A percentile compares a stretch with the other conserved stretches of the same genome.
Evolutionary conservation across 2,329 filamentous ascomycete genomes (phyloP).

Genomic region (Nothopassalora personata): DNA sequence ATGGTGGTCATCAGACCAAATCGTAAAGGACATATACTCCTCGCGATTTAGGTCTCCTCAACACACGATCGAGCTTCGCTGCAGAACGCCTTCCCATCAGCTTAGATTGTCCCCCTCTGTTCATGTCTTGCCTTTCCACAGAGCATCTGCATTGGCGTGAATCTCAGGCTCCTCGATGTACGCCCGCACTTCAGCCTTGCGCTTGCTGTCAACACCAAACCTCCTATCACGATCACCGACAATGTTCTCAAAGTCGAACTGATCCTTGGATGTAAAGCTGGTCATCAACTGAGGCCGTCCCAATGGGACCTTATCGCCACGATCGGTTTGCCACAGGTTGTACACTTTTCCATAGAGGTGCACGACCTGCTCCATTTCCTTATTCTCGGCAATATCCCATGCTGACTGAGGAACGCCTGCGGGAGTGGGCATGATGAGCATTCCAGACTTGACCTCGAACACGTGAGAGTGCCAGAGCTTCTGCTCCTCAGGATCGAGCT

Average conservation of each 20-base stretch:
- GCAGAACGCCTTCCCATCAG: not conserved
- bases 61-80: not conserved
- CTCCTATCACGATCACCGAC: constrained; percentile 50
- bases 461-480: constrained; percentile 73
- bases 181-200: constrained; percentile 51
- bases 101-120: not conserved
- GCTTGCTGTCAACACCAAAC: constrained; percentile 48
- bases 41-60: too few relatives aligned
- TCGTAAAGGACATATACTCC: too few relatives aligned
- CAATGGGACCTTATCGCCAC: constrained; percentile 59
- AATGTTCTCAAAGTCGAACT: constrained; percentile 45
- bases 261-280: constrained; percentile 50
- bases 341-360: constrained; percentile 77
- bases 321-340: constrained; percentile 81
- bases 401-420: constrained; percentile 49
- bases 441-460: constrained; percentile 71
- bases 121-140: constrained; percentile 36
- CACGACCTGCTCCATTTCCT: constrained; percentile 73
- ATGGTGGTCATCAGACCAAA: too few relatives aligned
- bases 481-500: constrained; percentile 61
- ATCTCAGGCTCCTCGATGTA: constrained; percentile 48
- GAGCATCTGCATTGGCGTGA: constrained; percentile 45
- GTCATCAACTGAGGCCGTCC: constrained; percentile 60
- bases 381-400: constrained; percentile 73
- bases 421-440: constrained; percentile 70